Evolutionary conservation across 2,329 filamentous ascomycete species (phyloP).

Genomic region (Nemania abortiva): DNA sequence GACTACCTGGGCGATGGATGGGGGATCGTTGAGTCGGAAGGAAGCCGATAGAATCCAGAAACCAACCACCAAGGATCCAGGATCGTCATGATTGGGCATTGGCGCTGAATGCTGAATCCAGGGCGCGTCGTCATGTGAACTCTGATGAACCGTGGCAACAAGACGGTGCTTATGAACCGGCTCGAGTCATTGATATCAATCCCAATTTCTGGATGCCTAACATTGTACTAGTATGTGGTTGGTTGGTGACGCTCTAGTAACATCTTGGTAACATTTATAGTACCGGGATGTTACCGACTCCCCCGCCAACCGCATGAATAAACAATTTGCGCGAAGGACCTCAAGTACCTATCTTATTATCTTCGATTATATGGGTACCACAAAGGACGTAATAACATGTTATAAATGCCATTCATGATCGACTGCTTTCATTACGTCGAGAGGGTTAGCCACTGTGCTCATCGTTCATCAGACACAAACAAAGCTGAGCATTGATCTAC

Average conservation of each 20-base stretch:
- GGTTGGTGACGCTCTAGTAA: background rate
- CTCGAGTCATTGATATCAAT: conserved; percentile 21
- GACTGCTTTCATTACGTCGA: conserved; percentile 5
- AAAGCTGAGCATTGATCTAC: background rate
- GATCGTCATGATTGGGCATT: conserved; percentile 10
- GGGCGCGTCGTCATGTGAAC: conserved; percentile 22
- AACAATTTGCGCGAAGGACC: conserved; percentile 25
- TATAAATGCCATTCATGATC: conserved; percentile 24
- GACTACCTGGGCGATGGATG: background rate
- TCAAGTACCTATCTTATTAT: background rate
- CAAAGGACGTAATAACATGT: background rate
- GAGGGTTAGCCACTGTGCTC: background rate
- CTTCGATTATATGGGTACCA: background rate
- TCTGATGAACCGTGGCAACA: conserved; percentile 12
- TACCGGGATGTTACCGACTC: conserved; percentile 1
- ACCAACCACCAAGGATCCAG: too few species aligned
- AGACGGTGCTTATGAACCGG: background rate
- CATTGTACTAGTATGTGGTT: too few species aligned
- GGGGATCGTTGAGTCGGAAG: conserved; percentile 4
- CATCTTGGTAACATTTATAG: background rate
- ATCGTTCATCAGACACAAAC: conserved; percentile 9
- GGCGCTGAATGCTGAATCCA: background rate
- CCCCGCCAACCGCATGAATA: conserved; percentile 35
- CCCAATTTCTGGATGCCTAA: background rate
- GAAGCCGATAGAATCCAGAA: background rate